Base-by-base conservation (phyloP, 192 early-diverging fungal species). In the Chytriomyces hyalinus region DNA sequence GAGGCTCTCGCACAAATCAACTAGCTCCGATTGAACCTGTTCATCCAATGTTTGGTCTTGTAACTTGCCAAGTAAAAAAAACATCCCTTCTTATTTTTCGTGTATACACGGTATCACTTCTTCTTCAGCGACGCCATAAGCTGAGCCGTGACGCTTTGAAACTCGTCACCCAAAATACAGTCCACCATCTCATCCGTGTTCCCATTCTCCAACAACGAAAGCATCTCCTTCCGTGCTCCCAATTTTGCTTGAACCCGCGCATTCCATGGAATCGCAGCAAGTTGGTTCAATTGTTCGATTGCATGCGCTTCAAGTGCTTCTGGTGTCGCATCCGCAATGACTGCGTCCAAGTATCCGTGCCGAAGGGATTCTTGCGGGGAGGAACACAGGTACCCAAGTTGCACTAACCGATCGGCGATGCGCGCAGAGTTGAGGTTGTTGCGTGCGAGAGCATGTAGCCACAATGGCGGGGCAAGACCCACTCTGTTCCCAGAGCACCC, bases 161-260 rank as follows among this genome's bases (percentile, higher is more conserved):
- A 78, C 70, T 78, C 77, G 6, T 78, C 77, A 5, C 77, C 77
- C 17, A 61, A 28, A 60, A 78, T 63, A 53, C 69, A 72, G n/a
- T 64, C 70, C 11, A 72, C 60, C 7, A 73, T 60, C 28, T 71
- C 48, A 17, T 73, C 68, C 64, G 49, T 24, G 6, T 36, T 49
- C 15, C 22, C 49, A 15, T 46, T 36, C 15, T 73, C 67, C 70
- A 78, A 63, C 49, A 61, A 44, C 53, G 5, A 17, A 28, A 78
- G 22, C 10, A 78, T 11, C 45, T 73, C 49, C 59, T 36, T 70
- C 15, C 77, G 26, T 11, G 60, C 69, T 11, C 64, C 61, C 49
- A 70, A 26, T 44, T 78, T 78, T 15, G 77, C 68, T 15, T 48
- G 22, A 9, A 68, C 64, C 5, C 77, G 57, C 22, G 77, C 77